These are phyloP conservation scores for Rhododendron williamsianum DNA, from an alignment of 148 eudicot genomes.

Conservation along the genomic window DNA sequence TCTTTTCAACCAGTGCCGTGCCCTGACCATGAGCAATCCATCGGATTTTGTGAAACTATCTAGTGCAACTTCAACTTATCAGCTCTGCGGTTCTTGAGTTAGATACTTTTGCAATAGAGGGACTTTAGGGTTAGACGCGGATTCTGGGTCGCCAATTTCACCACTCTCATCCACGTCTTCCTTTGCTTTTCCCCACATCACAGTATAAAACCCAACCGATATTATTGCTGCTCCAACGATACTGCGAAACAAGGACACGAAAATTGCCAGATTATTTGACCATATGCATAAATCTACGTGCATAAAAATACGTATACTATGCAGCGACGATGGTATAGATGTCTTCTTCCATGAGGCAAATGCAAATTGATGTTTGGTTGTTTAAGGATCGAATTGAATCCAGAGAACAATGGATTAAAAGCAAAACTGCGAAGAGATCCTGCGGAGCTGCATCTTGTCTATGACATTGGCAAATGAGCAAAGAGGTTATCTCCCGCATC, in stretches of 20 bases:
- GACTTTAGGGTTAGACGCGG: slow-evolving; percentile 17
- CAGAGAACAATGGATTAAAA: neutral
- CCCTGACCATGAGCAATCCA: neutral
- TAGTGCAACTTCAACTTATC: neutral
- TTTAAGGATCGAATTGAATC: neutral
- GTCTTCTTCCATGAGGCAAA: too few species aligned
- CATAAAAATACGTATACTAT: neutral
- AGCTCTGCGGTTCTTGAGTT: neutral
- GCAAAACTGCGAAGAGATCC: neutral
- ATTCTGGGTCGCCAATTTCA: slow-evolving; percentile 23
- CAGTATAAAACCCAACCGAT: slow-evolving; percentile 45
- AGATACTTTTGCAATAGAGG: slow-evolving; percentile 32
- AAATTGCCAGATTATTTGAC: neutral
- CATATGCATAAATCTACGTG: neutral
- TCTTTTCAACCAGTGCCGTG: neutral
- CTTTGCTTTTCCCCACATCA: slow-evolving; percentile 61
- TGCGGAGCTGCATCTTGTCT: neutral
- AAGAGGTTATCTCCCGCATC: neutral
- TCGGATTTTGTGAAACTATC: neutral
- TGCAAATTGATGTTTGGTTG: neutral
- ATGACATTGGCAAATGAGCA: neutral
- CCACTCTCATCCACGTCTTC: slow-evolving; percentile 27
- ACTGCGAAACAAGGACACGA: slow-evolving; percentile 20
- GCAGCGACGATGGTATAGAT: too few species aligned
- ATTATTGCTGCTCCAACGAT: slow-evolving; percentile 44